A percentile compares a stretch with the other conserved stretches of the same genome.
Evolutionary conservation across 495 filamentous ascomycete genomes (phyloP).

Genomic region (Amphirosellinia nigrospora): DNA sequence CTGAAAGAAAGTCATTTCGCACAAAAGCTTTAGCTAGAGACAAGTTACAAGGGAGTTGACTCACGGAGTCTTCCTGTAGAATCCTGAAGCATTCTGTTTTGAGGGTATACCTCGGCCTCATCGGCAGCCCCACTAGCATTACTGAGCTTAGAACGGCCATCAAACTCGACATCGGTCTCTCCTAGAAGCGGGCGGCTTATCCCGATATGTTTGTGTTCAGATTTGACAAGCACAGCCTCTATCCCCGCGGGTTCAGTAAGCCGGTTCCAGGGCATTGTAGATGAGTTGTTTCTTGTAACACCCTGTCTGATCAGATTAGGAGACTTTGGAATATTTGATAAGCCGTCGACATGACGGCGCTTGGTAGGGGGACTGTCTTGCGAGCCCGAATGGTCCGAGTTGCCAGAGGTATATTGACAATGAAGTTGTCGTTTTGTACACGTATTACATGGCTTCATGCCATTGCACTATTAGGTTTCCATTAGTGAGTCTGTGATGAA

Average conservation of each 20-base stretch:
- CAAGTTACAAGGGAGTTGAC: constrained; percentile 31
- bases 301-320: constrained; percentile 27
- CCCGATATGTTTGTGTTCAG: constrained; percentile 31
- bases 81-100: constrained; percentile 66
- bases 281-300: constrained; percentile 25
- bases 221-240: constrained; percentile 25
- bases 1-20: neutral
- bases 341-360: constrained; percentile 50
- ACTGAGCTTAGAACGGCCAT: constrained; percentile 58
- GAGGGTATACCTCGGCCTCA: constrained; percentile 62
- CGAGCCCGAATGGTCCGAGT: constrained; percentile 37
- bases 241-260: constrained; percentile 26
- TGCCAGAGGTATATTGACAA: constrained; percentile 54
- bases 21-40: neutral
- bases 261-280: constrained; percentile 34
- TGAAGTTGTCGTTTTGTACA: constrained; percentile 65
- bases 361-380: constrained; percentile 52
- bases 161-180: constrained; percentile 49
- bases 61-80: constrained; percentile 60
- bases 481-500: neutral
- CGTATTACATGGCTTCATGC: constrained; percentile 70
- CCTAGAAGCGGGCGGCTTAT: constrained; percentile 38
- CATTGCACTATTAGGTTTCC: constrained; percentile 62
- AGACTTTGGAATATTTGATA: constrained; percentile 38
- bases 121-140: constrained; percentile 58